These are phyloP conservation scores for Colletotrichum australisinense DNA, from an alignment of 2,329 filamentous ascomycete species.

Conservation along the genomic window DNA sequence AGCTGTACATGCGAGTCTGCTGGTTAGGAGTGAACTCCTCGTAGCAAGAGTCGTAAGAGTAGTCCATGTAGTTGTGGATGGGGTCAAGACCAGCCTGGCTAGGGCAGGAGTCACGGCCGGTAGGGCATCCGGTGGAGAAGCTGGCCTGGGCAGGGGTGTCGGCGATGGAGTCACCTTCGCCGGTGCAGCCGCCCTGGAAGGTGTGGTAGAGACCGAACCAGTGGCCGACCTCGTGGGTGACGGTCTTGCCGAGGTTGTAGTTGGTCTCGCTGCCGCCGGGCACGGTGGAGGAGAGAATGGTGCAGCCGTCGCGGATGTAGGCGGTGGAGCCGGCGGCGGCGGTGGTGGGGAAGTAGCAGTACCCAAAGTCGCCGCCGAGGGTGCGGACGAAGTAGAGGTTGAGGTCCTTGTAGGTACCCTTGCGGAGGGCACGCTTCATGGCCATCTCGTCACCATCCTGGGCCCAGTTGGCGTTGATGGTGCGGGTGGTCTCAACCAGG, in stretches of 20 bases:
- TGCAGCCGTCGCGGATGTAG: slow-evolving; percentile 54
- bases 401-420: slow-evolving; percentile 55
- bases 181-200: slow-evolving; percentile 54
- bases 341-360: slow-evolving; percentile 58
- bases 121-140: slow-evolving; percentile 48
- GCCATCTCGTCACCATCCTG: slow-evolving; percentile 49
- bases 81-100: slow-evolving; percentile 45
- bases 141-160: slow-evolving; percentile 54
- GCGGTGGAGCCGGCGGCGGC: slow-evolving; percentile 44
- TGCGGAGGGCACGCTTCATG: slow-evolving; percentile 59
- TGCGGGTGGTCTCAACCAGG: slow-evolving; percentile 54
- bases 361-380: slow-evolving; percentile 52
- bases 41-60: slow-evolving; percentile 57
- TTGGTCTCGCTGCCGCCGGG: slow-evolving; percentile 50
- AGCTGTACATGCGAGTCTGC: slow-evolving; percentile 51
- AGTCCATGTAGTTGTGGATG: slow-evolving; percentile 54
- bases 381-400: slow-evolving; percentile 58
- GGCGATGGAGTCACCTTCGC: slow-evolving; percentile 50
- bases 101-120: slow-evolving; percentile 50
- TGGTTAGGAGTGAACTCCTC: slow-evolving; percentile 57
- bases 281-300: slow-evolving; percentile 49
- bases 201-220: slow-evolving; percentile 62
- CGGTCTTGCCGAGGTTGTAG: slow-evolving; percentile 47
- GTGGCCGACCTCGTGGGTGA: slow-evolving; percentile 58
- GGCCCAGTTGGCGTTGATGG: slow-evolving; percentile 60